These are phyloP conservation scores for Mortierella alpina DNA, from an alignment of 192 early-diverging fungal species.

Conservation along the genomic window DNA sequence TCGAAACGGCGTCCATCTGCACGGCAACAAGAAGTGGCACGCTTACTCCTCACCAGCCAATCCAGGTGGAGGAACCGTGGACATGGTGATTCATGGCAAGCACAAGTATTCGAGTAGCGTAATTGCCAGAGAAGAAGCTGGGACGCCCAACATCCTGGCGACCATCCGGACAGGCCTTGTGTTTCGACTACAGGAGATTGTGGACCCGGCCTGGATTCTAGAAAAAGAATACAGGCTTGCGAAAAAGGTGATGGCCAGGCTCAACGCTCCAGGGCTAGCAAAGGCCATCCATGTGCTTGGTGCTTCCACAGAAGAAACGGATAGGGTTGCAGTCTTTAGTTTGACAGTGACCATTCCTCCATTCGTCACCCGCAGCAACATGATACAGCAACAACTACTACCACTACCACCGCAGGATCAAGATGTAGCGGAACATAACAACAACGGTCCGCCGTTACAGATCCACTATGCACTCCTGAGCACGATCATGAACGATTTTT, in stretches of 20 bases:
- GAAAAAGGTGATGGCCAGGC: constrained; percentile 11
- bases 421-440: not conserved
- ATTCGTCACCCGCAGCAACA: not conserved
- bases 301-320: constrained; percentile 3
- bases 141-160: constrained; percentile 57
- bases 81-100: constrained; percentile 42
- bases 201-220: constrained; percentile 17
- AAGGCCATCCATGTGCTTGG: constrained; percentile 22
- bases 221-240: constrained; percentile 33
- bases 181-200: constrained; percentile 52
- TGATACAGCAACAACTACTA: too few relatives aligned
- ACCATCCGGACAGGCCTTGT: constrained; percentile 56
- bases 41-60: constrained; percentile 29
- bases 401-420: too few relatives aligned
- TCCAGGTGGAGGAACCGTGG: constrained; percentile 58
- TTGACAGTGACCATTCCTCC: constrained; percentile 23
- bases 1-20: not conserved
- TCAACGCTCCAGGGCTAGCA: constrained; percentile 8
- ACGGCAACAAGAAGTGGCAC: constrained; percentile 4
- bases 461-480: constrained; percentile 54
- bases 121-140: constrained; percentile 55
- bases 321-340: constrained; percentile 45
- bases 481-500: constrained; percentile 59
- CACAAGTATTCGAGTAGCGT: constrained; percentile 41
- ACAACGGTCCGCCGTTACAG: constrained; percentile 9